These are phyloP conservation scores for Hemisphaericaspora xylofermentans DNA, from an alignment of 1,139 yeast species.

Conservation along the genomic window DNA sequence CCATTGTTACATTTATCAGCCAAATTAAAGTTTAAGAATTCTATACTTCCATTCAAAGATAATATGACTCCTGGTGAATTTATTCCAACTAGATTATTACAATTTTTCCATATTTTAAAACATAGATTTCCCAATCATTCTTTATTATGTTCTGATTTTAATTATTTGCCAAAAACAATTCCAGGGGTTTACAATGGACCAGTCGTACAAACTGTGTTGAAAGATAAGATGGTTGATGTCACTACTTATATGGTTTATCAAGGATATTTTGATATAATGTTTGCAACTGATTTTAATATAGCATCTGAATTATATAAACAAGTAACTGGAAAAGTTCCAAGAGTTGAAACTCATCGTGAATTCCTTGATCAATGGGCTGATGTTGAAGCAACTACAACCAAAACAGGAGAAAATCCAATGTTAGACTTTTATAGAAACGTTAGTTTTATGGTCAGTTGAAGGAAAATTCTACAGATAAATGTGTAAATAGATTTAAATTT, in stretches of 20 bases:
- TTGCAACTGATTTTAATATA: conserved; percentile 74
- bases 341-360: conserved; percentile 58
- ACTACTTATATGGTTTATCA: conserved; percentile 78
- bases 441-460: conserved; percentile 51
- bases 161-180: conserved; percentile 58
- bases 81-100: conserved; percentile 72
- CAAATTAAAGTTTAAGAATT: conserved; percentile 30
- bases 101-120: conserved; percentile 64
- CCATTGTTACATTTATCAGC: conserved; percentile 40
- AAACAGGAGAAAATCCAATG: conserved; percentile 87
- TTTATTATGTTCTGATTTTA: conserved; percentile 71
- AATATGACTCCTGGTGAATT: conserved; percentile 74
- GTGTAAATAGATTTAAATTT: neutral
- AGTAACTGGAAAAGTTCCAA: conserved; percentile 61
- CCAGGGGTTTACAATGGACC: conserved; percentile 70
- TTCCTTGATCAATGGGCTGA: conserved; percentile 76
- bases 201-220: conserved; percentile 77
- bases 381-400: conserved; percentile 63
- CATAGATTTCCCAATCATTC: conserved; percentile 75
- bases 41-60: conserved; percentile 59
- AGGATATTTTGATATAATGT: conserved; percentile 84
- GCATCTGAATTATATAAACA: conserved; percentile 63
- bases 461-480: neutral
- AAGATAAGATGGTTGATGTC: conserved; percentile 66
- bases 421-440: conserved; percentile 76